Conservation (phyloP, 805 yeast genomes). For the Saturnispora besseyi region DNA sequence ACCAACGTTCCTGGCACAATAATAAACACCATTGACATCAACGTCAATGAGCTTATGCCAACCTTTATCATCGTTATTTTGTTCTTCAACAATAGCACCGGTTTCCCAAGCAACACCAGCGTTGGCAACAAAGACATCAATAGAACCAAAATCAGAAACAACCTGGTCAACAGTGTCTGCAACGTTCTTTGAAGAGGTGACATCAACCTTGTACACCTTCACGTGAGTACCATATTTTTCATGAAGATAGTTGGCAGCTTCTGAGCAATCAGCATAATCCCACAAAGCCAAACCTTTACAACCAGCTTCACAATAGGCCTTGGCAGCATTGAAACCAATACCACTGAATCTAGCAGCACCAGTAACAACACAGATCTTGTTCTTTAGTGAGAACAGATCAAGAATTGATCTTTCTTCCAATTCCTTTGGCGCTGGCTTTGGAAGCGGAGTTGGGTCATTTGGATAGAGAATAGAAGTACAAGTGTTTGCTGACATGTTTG, state of each 20-base stretch:
- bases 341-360: slow-evolving; percentile 45
- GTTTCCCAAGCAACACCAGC: slow-evolving; percentile 69
- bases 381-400: slow-evolving; percentile 30
- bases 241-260: slow-evolving; percentile 9
- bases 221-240: slow-evolving; percentile 12
- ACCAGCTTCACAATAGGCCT: slow-evolving; percentile 47
- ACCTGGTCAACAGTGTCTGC: slow-evolving; percentile 24
- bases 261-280: slow-evolving; percentile 15
- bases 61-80: slow-evolving; percentile 3
- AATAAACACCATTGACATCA: slow-evolving; percentile 74
- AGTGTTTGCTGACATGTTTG: slow-evolving; percentile 17
- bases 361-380: slow-evolving; percentile 36
- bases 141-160: slow-evolving; percentile 29
- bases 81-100: slow-evolving; percentile 47
- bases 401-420: slow-evolving; percentile 15
- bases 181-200: slow-evolving; percentile 26
- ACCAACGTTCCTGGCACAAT: slow-evolving; percentile 71
- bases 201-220: slow-evolving; percentile 25
- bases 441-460: slow-evolving; percentile 21
- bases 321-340: slow-evolving; percentile 45
- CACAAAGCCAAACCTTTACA: slow-evolving; percentile 33
- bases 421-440: slow-evolving; percentile 22
- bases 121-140: slow-evolving; percentile 35
- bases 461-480: slow-evolving; percentile 20
- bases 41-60: slow-evolving; percentile 70